These are phyloP conservation scores for Grigorovia humatica DNA, from an alignment of 805 yeast species.

Conservation along the genomic window DNA sequence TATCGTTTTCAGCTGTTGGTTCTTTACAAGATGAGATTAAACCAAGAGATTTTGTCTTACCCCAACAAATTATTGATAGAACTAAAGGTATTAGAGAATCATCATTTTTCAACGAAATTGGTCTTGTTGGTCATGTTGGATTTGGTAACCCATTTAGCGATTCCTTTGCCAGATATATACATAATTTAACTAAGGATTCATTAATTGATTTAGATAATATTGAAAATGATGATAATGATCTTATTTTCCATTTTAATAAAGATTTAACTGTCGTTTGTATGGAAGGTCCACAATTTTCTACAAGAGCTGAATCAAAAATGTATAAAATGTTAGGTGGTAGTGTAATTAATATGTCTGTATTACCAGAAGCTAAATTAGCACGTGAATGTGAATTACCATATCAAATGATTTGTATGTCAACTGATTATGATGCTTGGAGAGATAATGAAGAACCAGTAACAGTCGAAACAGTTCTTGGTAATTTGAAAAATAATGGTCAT, in stretches of 20 bases:
- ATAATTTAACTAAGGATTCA: conserved; percentile 31
- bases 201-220: conserved; percentile 47
- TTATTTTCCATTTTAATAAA: conserved; percentile 58
- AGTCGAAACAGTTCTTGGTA: conserved; percentile 92
- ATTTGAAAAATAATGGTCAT: conserved; percentile 73
- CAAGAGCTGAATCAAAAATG: conserved; percentile 89
- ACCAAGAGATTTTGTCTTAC: conserved; percentile 95
- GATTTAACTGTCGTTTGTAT: conserved; percentile 86
- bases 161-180: conserved; percentile 54
- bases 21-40: conserved; percentile 79
- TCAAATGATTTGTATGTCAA: conserved; percentile 98
- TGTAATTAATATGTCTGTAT: conserved; percentile 91
- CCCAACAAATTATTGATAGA: conserved; percentile 92
- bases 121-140: conserved; percentile 94
- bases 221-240: conserved; percentile 43
- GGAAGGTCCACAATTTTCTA: conserved; percentile 98
- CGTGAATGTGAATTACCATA: conserved; percentile 94
- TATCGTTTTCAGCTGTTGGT: conserved; percentile 95
- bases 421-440: conserved; percentile 98
- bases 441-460: conserved; percentile 93
- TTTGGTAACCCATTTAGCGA: conserved; percentile 95
- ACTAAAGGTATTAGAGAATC: conserved; percentile 91
- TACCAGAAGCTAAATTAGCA: conserved; percentile 97
- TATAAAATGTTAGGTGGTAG: conserved; percentile 86
- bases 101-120: conserved; percentile 74